Base-by-base conservation (phyloP, 805 yeast species). In the Kodamaea hsintzibuensis region DNA sequence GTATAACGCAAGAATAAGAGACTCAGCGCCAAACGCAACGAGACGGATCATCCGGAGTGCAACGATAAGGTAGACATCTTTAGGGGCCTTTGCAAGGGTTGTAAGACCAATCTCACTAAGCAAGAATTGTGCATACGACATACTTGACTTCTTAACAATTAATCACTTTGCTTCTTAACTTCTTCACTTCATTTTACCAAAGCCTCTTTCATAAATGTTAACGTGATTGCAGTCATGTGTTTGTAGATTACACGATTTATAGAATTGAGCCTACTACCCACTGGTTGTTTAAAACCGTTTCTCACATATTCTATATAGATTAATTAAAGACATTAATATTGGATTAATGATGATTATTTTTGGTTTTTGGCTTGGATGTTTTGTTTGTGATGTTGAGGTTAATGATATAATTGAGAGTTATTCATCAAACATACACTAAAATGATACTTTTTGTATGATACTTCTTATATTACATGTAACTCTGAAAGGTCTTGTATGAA, bases 1-100 rank as follows among this genome's bases (percentile, higher is more conserved):
- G 57, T 71, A 82, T 43, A 78, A 62, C 2, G 79, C 83, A 43
- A 82, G 56, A 17, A 74, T 68, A 45, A 76, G 62, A 12, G 75
- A 66, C 4, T 72, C 66, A 2, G 72, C 77, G 27, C 78, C 76
- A 52, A 71, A 76, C 7, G 72, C 70, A 25, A 68, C 57, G 44
- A 72, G 62, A 49, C 81, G 60, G 22, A 74, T 53, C 67, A 70
- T 67, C 42, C 78, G 63, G 17, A 70, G 57, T 12, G 60, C 50
- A 17, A 75, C 62, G 19, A 76, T 62, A 18, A 71, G 45, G 52
- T 66, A 67, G 25, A 72, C 71, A 57, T 76, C 78, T 6, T 49
- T 45, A 10, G 71, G 68, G 8, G 75, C 65, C 2, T 47, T 38
- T 8, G 64, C 14, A 3, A 73, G 57, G 3, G 77, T 72, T 13